Evolutionary conservation across 2,329 filamentous ascomycete species (phyloP), one percentile per base, ranked within the genome.

Genomic region (Chaetomiaceae sp.): DNA sequence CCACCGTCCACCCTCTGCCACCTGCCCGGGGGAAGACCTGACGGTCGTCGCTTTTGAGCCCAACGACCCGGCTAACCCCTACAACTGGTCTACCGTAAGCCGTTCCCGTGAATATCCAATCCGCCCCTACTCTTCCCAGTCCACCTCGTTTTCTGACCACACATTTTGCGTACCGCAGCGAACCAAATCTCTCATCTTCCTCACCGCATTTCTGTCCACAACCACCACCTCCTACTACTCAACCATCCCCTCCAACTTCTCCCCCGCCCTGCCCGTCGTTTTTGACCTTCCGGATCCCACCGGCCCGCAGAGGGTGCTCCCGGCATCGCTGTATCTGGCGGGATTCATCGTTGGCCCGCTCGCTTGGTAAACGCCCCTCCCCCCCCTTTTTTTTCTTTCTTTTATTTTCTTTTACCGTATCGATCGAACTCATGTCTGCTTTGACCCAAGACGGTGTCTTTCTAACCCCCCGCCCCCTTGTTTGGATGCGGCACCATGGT

Each of bases 301-400:
- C 9, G 63, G 63, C 1, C 56, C 59, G 1, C 52, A 64, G 20
- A 51, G 54, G 8, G 51, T 64, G 9, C 58, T 65, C 4, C 63
- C 64, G 9, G 59, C 60, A 9, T 64, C 62, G 0, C 55, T 60
- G 3, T 65, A 58, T 42, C 58, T 65, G 0, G 54, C 62, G 5
- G 64, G 64, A 4, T 65, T 61, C 27, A 55, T 65, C 5, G 55
- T 61, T 25, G 64, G 64, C 2, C 64, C 64, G 2, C 48, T 65
- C 3, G 55, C 64, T n/a, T 65, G 36, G n/a, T n/a, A n/a, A n/a
- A n/a, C n/a, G n/a, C n/a, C n/a, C n/a, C n/a, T n/a, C n/a, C n/a
- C n/a, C n/a, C n/a, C n/a, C n/a, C n/a, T n/a, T n/a, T n/a, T n/a
- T n/a, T n/a, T n/a, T n/a, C n/a, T n/a, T n/a, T n/a, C n/a, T n/a